These are phyloP conservation scores for Chalciporus piperatus DNA, from an alignment of 768 basidiomycete genomes.

Conservation along the genomic window DNA sequence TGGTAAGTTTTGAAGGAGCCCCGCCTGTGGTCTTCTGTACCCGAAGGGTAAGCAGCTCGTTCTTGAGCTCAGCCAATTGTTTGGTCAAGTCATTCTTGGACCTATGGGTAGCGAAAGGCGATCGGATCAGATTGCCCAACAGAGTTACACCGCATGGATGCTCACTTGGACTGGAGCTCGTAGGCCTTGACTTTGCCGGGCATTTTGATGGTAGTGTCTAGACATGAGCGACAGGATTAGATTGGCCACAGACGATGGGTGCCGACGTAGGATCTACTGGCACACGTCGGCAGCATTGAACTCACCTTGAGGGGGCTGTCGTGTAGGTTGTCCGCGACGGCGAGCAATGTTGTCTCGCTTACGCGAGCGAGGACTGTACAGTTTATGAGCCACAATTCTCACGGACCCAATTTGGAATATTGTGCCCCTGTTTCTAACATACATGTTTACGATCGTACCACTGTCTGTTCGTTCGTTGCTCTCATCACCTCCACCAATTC, in stretches of 20 bases:
- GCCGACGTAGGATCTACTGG: neutral
- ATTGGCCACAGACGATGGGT: neutral
- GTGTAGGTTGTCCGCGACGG: conserved; percentile 29
- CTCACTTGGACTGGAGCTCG: conserved; percentile 94
- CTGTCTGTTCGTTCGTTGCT: neutral
- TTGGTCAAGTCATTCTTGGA: conserved; percentile 96
- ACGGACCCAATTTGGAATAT: conserved; percentile 16
- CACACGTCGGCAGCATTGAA: conserved; percentile 9
- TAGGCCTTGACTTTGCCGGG: conserved; percentile 93
- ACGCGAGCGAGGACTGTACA: conserved; percentile 35
- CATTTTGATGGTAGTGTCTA: conserved; percentile 51
- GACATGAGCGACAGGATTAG: conserved; percentile 8
- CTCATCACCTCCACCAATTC: conserved; percentile 44
- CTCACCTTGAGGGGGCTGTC: conserved; percentile 39
- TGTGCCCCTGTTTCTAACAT: conserved; percentile 1
- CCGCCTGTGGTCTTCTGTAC: conserved; percentile 99
- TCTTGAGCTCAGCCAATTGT: conserved; percentile 92
- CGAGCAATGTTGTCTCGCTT: conserved; percentile 27
- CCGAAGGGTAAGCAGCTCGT: conserved; percentile 87
- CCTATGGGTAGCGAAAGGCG: conserved; percentile 42
- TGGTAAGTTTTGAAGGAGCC: conserved; percentile 91
- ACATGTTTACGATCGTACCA: neutral
- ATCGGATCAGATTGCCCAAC: conserved; percentile 4
- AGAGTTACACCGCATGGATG: conserved; percentile 2
- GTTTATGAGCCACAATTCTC: conserved; percentile 44